Conservation (phyloP, 208 protist species). For the Trypanosoma mega region DNA sequence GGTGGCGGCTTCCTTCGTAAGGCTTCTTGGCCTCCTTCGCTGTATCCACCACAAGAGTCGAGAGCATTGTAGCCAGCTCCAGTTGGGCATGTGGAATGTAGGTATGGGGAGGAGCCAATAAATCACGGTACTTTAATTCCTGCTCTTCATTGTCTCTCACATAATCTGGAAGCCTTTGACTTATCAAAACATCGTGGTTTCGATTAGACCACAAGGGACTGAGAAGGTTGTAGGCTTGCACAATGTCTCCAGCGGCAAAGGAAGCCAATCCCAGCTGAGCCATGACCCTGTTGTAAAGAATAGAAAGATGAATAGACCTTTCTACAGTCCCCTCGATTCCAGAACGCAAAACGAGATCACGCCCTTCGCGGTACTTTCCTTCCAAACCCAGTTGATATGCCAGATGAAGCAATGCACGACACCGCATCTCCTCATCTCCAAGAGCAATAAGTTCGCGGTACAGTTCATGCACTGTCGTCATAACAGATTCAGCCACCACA, state of each 20-base stretch:
- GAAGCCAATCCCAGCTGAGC: slow-evolving; percentile 80
- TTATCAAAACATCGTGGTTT: slow-evolving; percentile 59
- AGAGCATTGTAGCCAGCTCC: slow-evolving; percentile 77
- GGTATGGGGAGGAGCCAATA: slow-evolving; percentile 53
- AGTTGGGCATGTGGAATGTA: slow-evolving; percentile 65
- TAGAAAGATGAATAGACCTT: slow-evolving; percentile 40
- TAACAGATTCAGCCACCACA: slow-evolving; percentile 50
- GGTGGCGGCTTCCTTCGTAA: slow-evolving; percentile 66
- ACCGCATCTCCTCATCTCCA: slow-evolving; percentile 32
- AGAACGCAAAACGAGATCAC: slow-evolving; percentile 73
- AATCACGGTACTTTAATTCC: slow-evolving; percentile 58
- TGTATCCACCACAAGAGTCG: slow-evolving; percentile 70
- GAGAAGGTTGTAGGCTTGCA: slow-evolving; percentile 63
- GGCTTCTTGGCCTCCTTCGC: slow-evolving; percentile 76
- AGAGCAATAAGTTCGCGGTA: slow-evolving; percentile 40
- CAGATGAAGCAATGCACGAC: slow-evolving; percentile 49
- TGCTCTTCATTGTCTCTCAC: slow-evolving; percentile 38
- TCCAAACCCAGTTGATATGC: slow-evolving; percentile 80
- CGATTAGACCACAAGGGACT: slow-evolving; percentile 52
- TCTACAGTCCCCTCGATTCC: slow-evolving; percentile 38
- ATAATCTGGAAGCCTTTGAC: slow-evolving; percentile 48
- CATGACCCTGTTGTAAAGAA: slow-evolving; percentile 79
- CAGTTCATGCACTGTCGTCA: slow-evolving; percentile 58
- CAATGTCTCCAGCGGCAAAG: slow-evolving; percentile 66
- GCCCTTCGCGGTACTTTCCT: slow-evolving; percentile 70